Conservation (phyloP, 257 asterid genomes). For the Solanum chaucha region DNA sequence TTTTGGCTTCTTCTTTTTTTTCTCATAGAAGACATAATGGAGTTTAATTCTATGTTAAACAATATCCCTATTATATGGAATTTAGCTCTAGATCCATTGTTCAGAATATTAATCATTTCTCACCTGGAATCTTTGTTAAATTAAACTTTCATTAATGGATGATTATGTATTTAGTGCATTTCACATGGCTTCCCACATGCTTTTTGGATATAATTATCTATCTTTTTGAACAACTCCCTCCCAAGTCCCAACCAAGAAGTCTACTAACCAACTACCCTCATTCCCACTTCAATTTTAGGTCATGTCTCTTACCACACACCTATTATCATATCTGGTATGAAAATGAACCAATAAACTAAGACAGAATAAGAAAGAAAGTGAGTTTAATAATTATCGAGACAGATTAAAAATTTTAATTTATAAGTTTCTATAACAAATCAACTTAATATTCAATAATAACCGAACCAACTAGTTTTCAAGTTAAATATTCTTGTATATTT, state of each 20-base stretch:
- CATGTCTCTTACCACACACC: background rate
- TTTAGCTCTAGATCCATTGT: conserved; percentile 23
- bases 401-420: background rate
- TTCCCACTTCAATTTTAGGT: background rate
- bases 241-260: conserved; percentile 4
- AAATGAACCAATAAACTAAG: background rate
- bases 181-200: conserved; percentile 78
- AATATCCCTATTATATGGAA: background rate
- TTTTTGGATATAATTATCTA: background rate
- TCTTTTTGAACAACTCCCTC: background rate
- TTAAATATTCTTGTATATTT: background rate
- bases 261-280: conserved; percentile 1
- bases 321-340: background rate
- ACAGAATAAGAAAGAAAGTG: background rate
- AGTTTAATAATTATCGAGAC: background rate
- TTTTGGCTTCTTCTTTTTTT: background rate
- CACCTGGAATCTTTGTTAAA: conserved; percentile 11
- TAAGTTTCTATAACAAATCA: background rate
- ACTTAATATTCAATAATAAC: background rate
- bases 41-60: background rate
- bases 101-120: conserved; percentile 27
- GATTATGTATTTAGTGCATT: conserved; percentile 17
- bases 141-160: background rate
- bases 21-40: background rate
- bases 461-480: background rate